Evolutionary conservation across 192 early-diverging fungal genomes (phyloP).

Genomic region (Martensiomyces pterosporus): DNA sequence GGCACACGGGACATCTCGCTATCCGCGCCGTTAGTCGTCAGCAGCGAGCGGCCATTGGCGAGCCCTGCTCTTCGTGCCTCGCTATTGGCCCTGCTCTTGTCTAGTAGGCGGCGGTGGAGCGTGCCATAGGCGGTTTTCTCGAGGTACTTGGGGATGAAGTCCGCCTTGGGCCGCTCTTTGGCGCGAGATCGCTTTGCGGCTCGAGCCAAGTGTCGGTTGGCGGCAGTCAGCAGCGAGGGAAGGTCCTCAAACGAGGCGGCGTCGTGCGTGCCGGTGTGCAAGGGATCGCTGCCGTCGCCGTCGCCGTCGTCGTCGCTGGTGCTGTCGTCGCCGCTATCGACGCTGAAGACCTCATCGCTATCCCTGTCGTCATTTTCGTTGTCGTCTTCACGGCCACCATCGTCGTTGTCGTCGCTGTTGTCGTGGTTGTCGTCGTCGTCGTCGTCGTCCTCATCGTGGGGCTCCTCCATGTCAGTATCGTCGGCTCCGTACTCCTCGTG

Average conservation of each 20-base stretch:
- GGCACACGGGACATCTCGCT: constrained; percentile 11
- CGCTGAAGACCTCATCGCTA: constrained; percentile 7
- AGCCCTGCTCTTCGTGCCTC: not conserved
- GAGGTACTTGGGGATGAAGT: constrained; percentile 41
- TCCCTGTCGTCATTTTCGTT: constrained; percentile 6
- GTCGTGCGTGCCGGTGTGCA: no score
- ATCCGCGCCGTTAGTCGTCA: not conserved
- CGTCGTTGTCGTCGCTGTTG: constrained; percentile 5
- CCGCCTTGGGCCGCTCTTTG: no score
- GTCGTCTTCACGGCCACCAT: not conserved
- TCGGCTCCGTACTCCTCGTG: not conserved
- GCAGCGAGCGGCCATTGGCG: constrained; percentile 3
- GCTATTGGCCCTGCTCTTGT: not conserved
- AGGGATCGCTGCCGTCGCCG: no score
- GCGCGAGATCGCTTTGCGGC: no score
- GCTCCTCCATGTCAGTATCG: not conserved
- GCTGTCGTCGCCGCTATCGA: constrained; percentile 3
- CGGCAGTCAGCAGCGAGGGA: constrained; percentile 7
- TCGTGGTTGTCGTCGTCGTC: constrained; percentile 13
- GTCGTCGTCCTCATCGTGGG: constrained; percentile 1
- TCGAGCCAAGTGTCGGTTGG: not conserved
- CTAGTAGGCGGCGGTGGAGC: constrained; percentile 5
- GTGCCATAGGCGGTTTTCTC: constrained; percentile 36
- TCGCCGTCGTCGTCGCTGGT: constrained; percentile 10
- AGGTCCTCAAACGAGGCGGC: constrained; percentile 24